Evolutionary conservation across 2,329 filamentous ascomycete species (phyloP).

Genomic region (Chrysosphaeria jannelii): DNA sequence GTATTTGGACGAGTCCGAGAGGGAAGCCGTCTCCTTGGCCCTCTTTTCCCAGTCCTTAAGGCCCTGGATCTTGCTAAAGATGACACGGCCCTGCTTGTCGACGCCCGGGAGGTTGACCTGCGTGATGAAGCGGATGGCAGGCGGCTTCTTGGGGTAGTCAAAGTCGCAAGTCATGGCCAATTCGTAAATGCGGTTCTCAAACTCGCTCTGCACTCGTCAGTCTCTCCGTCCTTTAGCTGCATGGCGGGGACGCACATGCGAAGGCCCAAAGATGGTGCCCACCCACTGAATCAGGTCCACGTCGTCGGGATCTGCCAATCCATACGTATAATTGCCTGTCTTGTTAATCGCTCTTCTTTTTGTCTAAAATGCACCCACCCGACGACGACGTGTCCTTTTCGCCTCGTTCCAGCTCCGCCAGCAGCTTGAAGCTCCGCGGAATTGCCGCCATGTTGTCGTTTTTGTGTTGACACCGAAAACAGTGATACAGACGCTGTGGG

Average conservation of each 20-base stretch:
- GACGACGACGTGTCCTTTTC: conserved; percentile 93
- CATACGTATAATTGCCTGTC: conserved; percentile 94
- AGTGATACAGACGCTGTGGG: too few species aligned
- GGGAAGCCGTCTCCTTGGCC: too few species aligned
- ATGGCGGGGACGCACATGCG: conserved; percentile 39
- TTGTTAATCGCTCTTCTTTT: too few species aligned
- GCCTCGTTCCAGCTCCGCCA: conserved; percentile 95
- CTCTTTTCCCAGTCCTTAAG: too few species aligned
- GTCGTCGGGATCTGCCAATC: conserved; percentile 78
- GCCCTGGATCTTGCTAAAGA: too few species aligned
- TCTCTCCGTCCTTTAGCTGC: neutral
- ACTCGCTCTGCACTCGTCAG: conserved; percentile 34
- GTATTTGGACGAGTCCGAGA: too few species aligned
- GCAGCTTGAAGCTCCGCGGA: conserved; percentile 79
- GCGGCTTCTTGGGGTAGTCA: conserved; percentile 68
- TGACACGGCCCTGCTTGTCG: too few species aligned
- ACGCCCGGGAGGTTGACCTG: conserved; percentile 95
- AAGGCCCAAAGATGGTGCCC: conserved; percentile 84
- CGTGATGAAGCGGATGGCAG: conserved; percentile 73
- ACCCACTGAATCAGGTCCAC: conserved; percentile 97
- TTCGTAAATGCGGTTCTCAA: conserved; percentile 98
- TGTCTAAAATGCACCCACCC: too few species aligned
- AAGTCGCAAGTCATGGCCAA: conserved; percentile 86
- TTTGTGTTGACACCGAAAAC: too few species aligned
- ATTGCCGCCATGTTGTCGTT: too few species aligned